Percentiles rank a stretch among this genome's conserved stretches.
Conservation (phyloP, 1,139 yeast genomes). For the Lodderomyces theae region DNA sequence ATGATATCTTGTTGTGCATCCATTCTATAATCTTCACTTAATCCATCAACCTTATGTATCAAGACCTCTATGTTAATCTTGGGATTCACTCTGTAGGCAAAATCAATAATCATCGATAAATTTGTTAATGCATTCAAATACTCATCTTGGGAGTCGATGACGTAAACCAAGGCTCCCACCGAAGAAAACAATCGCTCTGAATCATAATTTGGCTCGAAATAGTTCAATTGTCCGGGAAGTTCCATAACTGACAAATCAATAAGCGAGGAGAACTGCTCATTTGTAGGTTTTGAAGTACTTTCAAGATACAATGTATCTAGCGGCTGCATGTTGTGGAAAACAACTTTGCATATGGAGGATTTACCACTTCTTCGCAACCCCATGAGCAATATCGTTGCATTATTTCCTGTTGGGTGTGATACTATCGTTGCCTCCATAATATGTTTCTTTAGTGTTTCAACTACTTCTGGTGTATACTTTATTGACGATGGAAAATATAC, state of each 20-base stretch:
- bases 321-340: conserved; percentile 96
- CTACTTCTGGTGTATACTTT: not conserved
- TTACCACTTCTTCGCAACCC: conserved; percentile 82
- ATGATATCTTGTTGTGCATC: conserved; percentile 96
- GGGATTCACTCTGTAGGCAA: conserved; percentile 84
- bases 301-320: conserved; percentile 88
- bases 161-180: conserved; percentile 92
- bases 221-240: conserved; percentile 89
- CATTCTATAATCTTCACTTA: conserved; percentile 86
- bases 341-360: conserved; percentile 90
- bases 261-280: conserved; percentile 72
- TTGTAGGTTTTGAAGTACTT: conserved; percentile 84
- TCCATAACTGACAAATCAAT: conserved; percentile 93
- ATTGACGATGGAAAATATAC: not conserved
- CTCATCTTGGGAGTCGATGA: conserved; percentile 93
- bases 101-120: conserved; percentile 82
- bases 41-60: conserved; percentile 92
- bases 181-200: conserved; percentile 72
- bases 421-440: conserved; percentile 31
- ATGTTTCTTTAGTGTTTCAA: not conserved
- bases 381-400: conserved; percentile 78
- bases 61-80: conserved; percentile 84
- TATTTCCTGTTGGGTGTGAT: conserved; percentile 41
- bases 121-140: conserved; percentile 88
- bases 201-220: conserved; percentile 82